A percentile compares a stretch with the other conserved stretches of the same genome.
phyloP scores from a whole-genome alignment of 2,329 filamentous ascomycete genomes.

The Colletotrichum filicis region DNA sequence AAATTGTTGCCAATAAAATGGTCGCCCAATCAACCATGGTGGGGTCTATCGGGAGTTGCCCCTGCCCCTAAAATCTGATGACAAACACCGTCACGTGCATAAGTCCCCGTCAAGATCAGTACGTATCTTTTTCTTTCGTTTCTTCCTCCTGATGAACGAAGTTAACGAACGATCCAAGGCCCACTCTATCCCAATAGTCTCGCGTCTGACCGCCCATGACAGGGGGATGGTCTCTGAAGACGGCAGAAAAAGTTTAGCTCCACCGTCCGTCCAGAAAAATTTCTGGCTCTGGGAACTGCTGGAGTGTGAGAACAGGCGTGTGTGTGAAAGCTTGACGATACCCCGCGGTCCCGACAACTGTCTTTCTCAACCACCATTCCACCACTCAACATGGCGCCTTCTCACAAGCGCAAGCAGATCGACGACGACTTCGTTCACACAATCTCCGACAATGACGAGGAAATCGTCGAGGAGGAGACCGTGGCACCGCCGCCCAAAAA shows the following conservation, averaged over 20 bases:
- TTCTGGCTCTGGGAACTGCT: slow-evolving; percentile 31
- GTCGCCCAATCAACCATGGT: slow-evolving; percentile 55
- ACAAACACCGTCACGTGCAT: slow-evolving; percentile 8
- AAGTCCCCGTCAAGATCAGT: accelerated
- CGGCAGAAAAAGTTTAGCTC: slow-evolving; percentile 36
- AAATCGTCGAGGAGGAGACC: slow-evolving; percentile 62
- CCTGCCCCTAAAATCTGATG: slow-evolving; percentile 1
- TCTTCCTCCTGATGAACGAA: neutral
- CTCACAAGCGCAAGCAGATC: slow-evolving; percentile 59
- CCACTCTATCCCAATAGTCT: neutral
- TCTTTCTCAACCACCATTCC: neutral
- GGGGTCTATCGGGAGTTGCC: slow-evolving; percentile 35
- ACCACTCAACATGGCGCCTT: slow-evolving; percentile 55
- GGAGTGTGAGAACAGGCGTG: slow-evolving; percentile 4
- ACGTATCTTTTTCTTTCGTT: neutral
- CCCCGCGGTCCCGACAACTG: slow-evolving; percentile 18
- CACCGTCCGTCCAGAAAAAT: slow-evolving; percentile 33
- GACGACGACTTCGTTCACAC: slow-evolving; percentile 70
- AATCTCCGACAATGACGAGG: slow-evolving; percentile 67
- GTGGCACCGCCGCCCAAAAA: slow-evolving; percentile 64
- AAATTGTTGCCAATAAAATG: slow-evolving; percentile 37
- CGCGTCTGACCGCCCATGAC: neutral
- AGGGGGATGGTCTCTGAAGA: neutral
- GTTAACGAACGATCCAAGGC: neutral
- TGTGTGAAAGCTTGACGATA: slow-evolving; percentile 21